phyloP scores from a whole-genome alignment of 2,329 filamentous ascomycete genomes.

The Neocucurbitaria cava region DNA sequence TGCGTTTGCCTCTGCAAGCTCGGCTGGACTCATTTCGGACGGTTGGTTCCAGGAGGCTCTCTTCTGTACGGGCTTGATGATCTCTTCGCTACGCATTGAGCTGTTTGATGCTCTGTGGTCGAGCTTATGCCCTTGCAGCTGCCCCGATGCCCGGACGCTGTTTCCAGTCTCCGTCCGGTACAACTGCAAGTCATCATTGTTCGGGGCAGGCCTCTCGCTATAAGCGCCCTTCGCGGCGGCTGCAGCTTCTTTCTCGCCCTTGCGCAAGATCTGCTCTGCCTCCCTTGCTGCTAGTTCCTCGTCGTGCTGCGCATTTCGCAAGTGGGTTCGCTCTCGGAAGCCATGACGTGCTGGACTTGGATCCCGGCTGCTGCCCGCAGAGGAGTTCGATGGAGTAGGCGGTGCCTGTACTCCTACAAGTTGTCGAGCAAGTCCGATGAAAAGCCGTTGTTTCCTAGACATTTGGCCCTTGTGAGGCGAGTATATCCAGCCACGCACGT shows the following conservation, averaged over 20 bases:
- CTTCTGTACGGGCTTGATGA: constrained; percentile 53
- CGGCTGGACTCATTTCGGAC: constrained; percentile 73
- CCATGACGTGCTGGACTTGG: constrained; percentile 50
- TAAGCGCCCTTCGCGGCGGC: constrained; percentile 75
- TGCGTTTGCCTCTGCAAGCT: constrained; percentile 80
- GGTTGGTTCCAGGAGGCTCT: constrained; percentile 59
- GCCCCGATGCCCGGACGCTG: constrained; percentile 26
- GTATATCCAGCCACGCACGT: constrained; percentile 96
- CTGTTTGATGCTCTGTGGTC: constrained; percentile 33
- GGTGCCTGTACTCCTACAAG: constrained; percentile 85
- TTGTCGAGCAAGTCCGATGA: constrained; percentile 85
- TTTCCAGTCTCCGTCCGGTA: constrained; percentile 47
- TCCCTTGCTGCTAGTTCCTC: constrained; percentile 75
- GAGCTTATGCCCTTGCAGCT: constrained; percentile 28
- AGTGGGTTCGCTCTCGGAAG: constrained; percentile 48
- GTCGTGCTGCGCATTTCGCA: constrained; percentile 62
- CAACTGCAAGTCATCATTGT: constrained; percentile 51
- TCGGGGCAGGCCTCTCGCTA: constrained; percentile 67
- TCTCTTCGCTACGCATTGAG: constrained; percentile 36
- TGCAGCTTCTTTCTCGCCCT: constrained; percentile 74
- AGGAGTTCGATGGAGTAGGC: constrained; percentile 41
- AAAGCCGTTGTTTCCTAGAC: constrained; percentile 82
- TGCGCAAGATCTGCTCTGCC: constrained; percentile 76
- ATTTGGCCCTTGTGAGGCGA: constrained; percentile 83
- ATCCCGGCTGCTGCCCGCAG: constrained; percentile 54